Percentiles rank a stretch among this genome's conserved stretches.
Evolutionary conservation across 441 rosid species (phyloP).

Genomic region (Biscutella laevigata): DNA sequence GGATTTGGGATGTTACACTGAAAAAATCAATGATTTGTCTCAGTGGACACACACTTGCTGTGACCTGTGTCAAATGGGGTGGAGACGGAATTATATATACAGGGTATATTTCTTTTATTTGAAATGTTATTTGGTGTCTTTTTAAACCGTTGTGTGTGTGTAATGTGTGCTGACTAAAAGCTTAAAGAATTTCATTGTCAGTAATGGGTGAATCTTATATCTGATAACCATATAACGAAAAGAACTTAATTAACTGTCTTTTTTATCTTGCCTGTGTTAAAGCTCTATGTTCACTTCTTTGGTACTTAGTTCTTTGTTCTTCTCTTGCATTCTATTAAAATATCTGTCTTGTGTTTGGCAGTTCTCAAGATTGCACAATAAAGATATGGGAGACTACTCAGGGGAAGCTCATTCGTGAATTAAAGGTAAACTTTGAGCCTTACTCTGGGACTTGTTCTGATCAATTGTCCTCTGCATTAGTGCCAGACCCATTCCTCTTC

Average conservation of each 20-base stretch:
- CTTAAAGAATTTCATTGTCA: not conserved
- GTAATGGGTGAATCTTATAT: not conserved
- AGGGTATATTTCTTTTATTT: conserved; percentile 40
- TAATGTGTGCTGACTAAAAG: not conserved
- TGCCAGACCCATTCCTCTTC: not conserved
- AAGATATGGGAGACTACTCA: conserved; percentile 98
- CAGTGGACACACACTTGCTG: conserved; percentile 85
- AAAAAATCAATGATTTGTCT: conserved; percentile 69
- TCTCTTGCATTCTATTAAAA: conserved; percentile 5
- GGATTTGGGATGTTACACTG: conserved; percentile 78
- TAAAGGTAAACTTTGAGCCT: conserved; percentile 51
- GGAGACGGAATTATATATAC: conserved; percentile 93
- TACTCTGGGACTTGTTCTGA: not conserved
- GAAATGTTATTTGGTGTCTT: not conserved
- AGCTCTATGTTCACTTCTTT: not conserved
- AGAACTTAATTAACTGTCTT: not conserved
- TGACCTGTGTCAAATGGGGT: conserved; percentile 98
- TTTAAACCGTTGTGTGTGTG: not conserved
- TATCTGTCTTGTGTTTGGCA: conserved; percentile 25
- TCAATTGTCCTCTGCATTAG: not conserved
- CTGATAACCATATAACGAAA: not conserved
- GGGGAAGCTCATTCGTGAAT: conserved; percentile 93
- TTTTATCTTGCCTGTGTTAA: not conserved
- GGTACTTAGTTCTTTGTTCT: not conserved
- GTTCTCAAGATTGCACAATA: conserved; percentile 92